phyloP scores from a whole-genome alignment of 371 early-diverging fungal genomes.

The Mortierella sp. region DNA sequence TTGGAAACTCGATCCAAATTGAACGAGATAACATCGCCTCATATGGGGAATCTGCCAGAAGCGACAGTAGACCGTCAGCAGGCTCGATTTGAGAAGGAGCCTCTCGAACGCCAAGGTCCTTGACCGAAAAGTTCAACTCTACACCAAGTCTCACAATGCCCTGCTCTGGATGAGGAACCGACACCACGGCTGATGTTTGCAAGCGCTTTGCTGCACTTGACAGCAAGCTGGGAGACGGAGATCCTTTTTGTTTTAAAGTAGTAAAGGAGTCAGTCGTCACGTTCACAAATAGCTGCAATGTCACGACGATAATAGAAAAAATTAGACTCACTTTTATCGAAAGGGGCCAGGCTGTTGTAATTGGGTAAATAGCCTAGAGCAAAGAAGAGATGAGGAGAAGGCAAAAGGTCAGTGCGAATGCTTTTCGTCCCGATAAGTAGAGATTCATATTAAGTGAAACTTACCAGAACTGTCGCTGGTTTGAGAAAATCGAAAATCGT shows the following conservation, averaged over 20 bases:
- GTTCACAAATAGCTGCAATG: too few relatives aligned
- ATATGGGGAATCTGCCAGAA: conserved; percentile 14
- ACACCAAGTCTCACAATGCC: conserved; percentile 3
- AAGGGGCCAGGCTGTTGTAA: too few relatives aligned
- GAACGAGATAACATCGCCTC: conserved; percentile 9
- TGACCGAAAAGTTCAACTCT: conserved; percentile 3
- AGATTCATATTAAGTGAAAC: too few relatives aligned
- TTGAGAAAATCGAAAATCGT: too few relatives aligned
- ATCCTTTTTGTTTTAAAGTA: conserved; percentile 1
- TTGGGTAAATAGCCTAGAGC: too few relatives aligned
- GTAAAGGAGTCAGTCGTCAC: too few relatives aligned
- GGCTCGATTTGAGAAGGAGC: not conserved
- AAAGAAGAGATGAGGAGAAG: too few relatives aligned
- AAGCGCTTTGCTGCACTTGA: conserved; percentile 8
- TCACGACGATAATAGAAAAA: too few relatives aligned
- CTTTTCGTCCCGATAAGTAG: too few relatives aligned
- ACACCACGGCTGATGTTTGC: not conserved
- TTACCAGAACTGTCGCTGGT: too few relatives aligned
- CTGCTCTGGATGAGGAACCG: not conserved
- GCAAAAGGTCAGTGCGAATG: too few relatives aligned
- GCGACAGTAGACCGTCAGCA: conserved; percentile 11
- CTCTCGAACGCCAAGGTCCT: conserved; percentile 10
- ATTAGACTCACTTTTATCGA: too few relatives aligned
- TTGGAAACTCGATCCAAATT: conserved; percentile 27
- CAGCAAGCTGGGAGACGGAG: conserved; percentile 8